Conservation (phyloP, 2,329 filamentous ascomycete species). For the Fusarium sulawesiense region DNA sequence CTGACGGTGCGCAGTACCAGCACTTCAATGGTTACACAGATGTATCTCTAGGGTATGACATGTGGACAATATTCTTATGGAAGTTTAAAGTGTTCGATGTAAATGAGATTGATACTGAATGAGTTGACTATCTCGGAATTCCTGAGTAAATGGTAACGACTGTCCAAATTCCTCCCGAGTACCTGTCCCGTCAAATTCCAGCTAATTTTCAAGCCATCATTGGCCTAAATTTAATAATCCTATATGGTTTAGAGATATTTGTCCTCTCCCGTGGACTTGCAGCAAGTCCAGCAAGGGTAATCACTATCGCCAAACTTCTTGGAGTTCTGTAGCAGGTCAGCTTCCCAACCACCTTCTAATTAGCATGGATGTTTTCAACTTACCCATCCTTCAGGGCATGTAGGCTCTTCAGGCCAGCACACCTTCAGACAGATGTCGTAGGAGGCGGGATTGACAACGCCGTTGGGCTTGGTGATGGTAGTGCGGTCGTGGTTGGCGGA, state of each 20-base stretch:
- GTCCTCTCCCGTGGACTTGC: not conserved
- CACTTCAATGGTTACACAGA: too few relatives aligned
- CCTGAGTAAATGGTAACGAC: not conserved
- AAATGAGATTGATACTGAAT: too few relatives aligned
- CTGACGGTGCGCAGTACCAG: too few relatives aligned
- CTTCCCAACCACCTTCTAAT: accelerated
- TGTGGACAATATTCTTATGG: too few relatives aligned
- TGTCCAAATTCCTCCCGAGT: not conserved
- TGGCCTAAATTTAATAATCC: accelerated
- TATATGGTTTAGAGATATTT: not conserved
- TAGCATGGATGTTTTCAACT: not conserved
- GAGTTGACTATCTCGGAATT: too few relatives aligned
- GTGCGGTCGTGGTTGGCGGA: not conserved
- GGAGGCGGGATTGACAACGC: not conserved
- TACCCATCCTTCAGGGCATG: slow-evolving; percentile 24
- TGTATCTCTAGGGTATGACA: too few relatives aligned
- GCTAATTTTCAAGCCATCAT: too few relatives aligned
- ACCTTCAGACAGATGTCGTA: not conserved
- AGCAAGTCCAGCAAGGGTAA: slow-evolving; percentile 29
- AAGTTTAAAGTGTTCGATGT: too few relatives aligned
- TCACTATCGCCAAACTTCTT: slow-evolving; percentile 13
- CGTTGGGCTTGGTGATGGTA: not conserved
- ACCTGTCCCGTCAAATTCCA: not conserved
- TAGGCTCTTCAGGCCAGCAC: slow-evolving; percentile 5
- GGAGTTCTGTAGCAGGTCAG: not conserved